A percentile compares a stretch with the other conserved stretches of the same genome.
Conservation (phyloP, 805 yeast genomes). For the Wickerhamomyces alni region DNA sequence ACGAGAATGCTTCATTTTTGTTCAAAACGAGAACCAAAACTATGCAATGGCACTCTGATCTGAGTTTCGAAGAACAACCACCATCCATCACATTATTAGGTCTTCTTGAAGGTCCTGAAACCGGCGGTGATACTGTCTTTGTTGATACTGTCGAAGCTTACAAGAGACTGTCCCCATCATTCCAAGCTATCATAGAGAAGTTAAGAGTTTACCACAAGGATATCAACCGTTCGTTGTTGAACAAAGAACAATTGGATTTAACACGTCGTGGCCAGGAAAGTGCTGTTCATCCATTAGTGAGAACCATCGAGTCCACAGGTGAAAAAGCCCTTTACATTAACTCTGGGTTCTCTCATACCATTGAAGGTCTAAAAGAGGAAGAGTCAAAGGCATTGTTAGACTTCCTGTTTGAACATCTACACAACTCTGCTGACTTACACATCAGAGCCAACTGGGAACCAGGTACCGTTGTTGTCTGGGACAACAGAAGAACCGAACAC, state of each 20-base stretch:
- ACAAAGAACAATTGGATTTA: constrained; percentile 42
- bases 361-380: constrained; percentile 60
- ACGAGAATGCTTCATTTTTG: neutral
- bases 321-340: constrained; percentile 48
- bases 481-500: constrained; percentile 57
- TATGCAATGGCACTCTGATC: constrained; percentile 53
- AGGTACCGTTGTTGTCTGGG: constrained; percentile 62
- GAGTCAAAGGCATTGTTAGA: constrained; percentile 52
- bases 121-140: constrained; percentile 66
- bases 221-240: constrained; percentile 48
- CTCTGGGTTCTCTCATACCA: constrained; percentile 48
- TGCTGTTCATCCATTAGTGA: constrained; percentile 54
- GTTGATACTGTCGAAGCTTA: constrained; percentile 58
- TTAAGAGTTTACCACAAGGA: constrained; percentile 59
- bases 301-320: constrained; percentile 59
- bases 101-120: constrained; percentile 43
- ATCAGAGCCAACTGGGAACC: constrained; percentile 59
- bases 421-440: constrained; percentile 44
- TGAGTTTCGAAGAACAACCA: constrained; percentile 60
- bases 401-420: constrained; percentile 46
- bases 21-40: neutral
- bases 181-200: constrained; percentile 45
- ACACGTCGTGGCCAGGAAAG: constrained; percentile 54
- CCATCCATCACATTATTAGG: constrained; percentile 57
- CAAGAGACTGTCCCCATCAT: constrained; percentile 53